Evolutionary conservation across 1,284 basidiomycete species (phyloP), one percentile per base, ranked within the genome.

Genomic region (Leccinum fuscescens): DNA sequence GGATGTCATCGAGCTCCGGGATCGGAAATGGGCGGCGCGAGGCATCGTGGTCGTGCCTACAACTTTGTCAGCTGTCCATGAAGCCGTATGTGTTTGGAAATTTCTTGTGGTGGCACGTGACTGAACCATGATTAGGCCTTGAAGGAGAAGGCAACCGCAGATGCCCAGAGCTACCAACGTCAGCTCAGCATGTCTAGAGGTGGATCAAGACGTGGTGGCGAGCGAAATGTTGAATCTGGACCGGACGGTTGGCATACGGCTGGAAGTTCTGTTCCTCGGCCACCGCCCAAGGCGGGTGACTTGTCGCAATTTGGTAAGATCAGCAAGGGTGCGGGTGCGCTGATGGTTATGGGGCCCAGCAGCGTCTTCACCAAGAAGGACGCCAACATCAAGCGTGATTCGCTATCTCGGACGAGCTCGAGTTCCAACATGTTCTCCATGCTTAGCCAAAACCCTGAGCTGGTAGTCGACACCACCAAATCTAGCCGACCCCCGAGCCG

Each of bases 181-280:
- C 78, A 72, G 60, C 70, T 72, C 59, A 82, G 83, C 62, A 85
- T 90, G 76, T 89, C 87, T 3, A 85, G 90, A 53, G 87, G 91
- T 53, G 93, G 94, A 48, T 97, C 96, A 59, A 86, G 93, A 59
- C 88, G 94, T 56, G 95, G 95, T n/a, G 88, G 85, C 59, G 86
- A 90, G 15, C 87, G 93, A 55, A 75, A 85, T 29, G 75, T 62
- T 69, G 76, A 82, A 64, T 74, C 78, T 54, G 81, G 82, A 44
- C 80, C 86, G 54, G 94, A 97, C 65, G 95, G 96, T 42, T 98
- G 95, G 94, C 85, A 90, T 31, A 88, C 91, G n/a, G 86, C 88
- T 62, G 84, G 86, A 64, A 73, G 80, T 63, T 66, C 79, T 15
- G 80, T 64, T 76, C 84, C 86, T 62, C 81, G 85, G 35, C 85